phyloP scores from a whole-genome alignment of 2,329 filamentous ascomycete genomes.

The Colletotrichum sp. region DNA sequence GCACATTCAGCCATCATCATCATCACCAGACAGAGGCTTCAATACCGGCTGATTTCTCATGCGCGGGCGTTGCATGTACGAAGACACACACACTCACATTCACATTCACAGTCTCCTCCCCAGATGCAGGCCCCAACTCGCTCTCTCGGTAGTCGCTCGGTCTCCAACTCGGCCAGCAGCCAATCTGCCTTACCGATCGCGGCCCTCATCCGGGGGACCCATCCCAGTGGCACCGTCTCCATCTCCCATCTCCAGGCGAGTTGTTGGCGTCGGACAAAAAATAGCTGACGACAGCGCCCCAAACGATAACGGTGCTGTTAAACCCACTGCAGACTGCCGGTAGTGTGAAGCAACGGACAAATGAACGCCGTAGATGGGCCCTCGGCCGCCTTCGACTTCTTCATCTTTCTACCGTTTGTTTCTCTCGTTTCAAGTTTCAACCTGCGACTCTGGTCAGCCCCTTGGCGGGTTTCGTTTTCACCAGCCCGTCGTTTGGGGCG shows the following conservation, averaged over 20 bases:
- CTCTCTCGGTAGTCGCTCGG: not conserved
- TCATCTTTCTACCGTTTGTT: not conserved
- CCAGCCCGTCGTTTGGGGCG: not conserved
- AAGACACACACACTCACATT: not conserved
- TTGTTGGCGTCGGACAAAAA: not conserved
- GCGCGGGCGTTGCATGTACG: not conserved
- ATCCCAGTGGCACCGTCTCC: not conserved
- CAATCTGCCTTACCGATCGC: slow-evolving; percentile 5
- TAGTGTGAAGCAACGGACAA: not conserved
- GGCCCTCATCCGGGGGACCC: not conserved
- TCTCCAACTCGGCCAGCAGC: not conserved
- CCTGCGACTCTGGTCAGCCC: slow-evolving; percentile 7
- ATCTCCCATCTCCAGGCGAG: not conserved
- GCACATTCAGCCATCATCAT: not conserved
- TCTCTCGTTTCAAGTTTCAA: slow-evolving; percentile 17
- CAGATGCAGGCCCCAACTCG: not conserved
- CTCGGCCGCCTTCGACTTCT: not conserved
- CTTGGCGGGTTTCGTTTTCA: slow-evolving; percentile 12
- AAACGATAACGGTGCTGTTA: not conserved
- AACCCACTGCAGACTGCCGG: not conserved
- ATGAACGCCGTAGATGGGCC: not conserved
- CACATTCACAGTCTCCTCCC: not conserved
- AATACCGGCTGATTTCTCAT: not conserved
- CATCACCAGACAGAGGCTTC: not conserved
- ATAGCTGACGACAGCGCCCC: not conserved